These are phyloP conservation scores for Colletotrichum costaricense DNA, from an alignment of 2,329 filamentous ascomycete species.

Conservation along the genomic window DNA sequence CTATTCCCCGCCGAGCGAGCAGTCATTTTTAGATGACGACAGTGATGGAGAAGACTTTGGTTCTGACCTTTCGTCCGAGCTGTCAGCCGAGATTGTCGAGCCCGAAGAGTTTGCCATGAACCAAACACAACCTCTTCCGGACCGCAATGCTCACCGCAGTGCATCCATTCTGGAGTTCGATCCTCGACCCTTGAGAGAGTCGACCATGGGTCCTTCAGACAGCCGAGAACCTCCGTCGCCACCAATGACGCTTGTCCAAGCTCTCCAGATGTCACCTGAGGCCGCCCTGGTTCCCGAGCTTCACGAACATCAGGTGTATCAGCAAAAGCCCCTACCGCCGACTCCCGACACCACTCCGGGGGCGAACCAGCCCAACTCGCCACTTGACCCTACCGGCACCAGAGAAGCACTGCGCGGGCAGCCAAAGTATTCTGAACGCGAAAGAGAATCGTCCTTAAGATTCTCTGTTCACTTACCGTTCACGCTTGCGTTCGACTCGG, in stretches of 20 bases:
- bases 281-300: conserved; percentile 49
- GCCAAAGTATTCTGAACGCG: conserved; percentile 43
- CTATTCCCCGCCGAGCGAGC: conserved; percentile 44
- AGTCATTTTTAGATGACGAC: conserved; percentile 60
- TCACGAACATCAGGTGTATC: conserved; percentile 55
- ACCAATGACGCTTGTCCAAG: conserved; percentile 60
- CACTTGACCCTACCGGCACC: conserved; percentile 46
- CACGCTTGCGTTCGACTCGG: conserved; percentile 83
- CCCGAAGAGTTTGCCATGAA: conserved; percentile 37
- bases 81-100: conserved; percentile 62
- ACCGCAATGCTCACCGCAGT: conserved; percentile 16
- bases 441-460: conserved; percentile 45
- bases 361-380: conserved; percentile 47
- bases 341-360: conserved; percentile 63
- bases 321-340: conserved; percentile 57
- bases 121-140: conserved; percentile 6
- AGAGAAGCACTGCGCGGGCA: conserved; percentile 51
- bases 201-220: conserved; percentile 10
- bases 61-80: conserved; percentile 72
- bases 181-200: conserved; percentile 25
- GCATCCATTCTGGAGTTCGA: conserved; percentile 19
- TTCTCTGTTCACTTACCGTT: conserved; percentile 78
- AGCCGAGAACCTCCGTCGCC: conserved; percentile 49
- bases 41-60: conserved; percentile 58
- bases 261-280: conserved; percentile 56